Percentiles rank a stretch among this genome's conserved stretches.
These are phyloP conservation scores for Papiliotrema flavescens DNA, from an alignment of 1,284 basidiomycete species.

Conservation along the genomic window DNA sequence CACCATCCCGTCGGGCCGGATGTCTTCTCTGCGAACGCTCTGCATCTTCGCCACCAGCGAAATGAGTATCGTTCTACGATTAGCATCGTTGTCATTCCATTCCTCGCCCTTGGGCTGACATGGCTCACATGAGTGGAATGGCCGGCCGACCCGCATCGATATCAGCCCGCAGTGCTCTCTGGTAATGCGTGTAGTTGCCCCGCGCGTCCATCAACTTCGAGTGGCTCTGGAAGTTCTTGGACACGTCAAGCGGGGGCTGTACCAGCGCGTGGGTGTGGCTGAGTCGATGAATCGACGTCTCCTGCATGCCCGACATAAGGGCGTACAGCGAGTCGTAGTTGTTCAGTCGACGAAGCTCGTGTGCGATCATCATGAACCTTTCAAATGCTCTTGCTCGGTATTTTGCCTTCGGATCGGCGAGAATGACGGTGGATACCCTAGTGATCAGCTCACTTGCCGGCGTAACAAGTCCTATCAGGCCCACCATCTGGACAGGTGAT, in stretches of 20 bases:
- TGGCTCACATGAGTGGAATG: conserved; percentile 45
- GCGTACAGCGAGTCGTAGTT: conserved; percentile 49
- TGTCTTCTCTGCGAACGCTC: conserved; percentile 32
- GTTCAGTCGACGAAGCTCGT: conserved; percentile 46
- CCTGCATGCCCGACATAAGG: conserved; percentile 43
- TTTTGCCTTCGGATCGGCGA: conserved; percentile 44
- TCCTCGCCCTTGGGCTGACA: too few relatives aligned
- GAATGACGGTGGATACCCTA: conserved; percentile 46
- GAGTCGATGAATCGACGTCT: conserved; percentile 45
- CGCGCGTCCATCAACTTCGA: conserved; percentile 44
- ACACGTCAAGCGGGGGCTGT: conserved; percentile 16
- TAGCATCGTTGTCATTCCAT: not conserved
- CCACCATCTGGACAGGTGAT: conserved; percentile 45
- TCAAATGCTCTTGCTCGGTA: conserved; percentile 46
- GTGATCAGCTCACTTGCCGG: not conserved
- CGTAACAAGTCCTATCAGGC: conserved; percentile 3
- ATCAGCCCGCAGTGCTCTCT: conserved; percentile 38
- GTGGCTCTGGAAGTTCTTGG: conserved; percentile 39
- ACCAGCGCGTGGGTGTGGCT: conserved; percentile 35
- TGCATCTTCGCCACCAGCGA: conserved; percentile 36
- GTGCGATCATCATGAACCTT: conserved; percentile 40
- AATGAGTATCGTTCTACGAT: conserved; percentile 25
- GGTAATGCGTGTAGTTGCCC: conserved; percentile 40
- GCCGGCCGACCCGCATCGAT: conserved; percentile 34
- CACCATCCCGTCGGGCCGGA: conserved; percentile 21